phyloP scores from a whole-genome alignment of 805 yeast genomes.

The Metschnikowia santaceciliae region DNA sequence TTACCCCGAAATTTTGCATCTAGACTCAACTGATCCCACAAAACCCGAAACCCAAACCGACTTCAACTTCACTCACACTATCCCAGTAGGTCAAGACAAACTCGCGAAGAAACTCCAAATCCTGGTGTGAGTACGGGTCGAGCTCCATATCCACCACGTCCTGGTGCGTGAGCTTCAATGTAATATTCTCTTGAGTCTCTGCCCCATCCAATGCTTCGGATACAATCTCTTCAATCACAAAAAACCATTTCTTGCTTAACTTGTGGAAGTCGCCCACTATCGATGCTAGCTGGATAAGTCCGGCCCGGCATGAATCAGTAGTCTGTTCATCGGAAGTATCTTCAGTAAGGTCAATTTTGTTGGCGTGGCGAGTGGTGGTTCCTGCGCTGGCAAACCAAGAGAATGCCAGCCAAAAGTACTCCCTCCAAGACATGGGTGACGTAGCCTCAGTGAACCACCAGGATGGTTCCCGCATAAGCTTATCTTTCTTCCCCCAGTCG shows the following conservation, averaged over 20 bases:
- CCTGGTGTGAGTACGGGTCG: constrained; percentile 40
- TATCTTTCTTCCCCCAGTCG: constrained; percentile 6
- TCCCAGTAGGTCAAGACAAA: constrained; percentile 36
- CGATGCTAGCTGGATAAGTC: constrained; percentile 18
- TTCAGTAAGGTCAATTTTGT: constrained; percentile 5
- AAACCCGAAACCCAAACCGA: constrained; percentile 33
- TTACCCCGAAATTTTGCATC: not conserved
- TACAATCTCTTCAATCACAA: constrained; percentile 32
- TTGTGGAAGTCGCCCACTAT: constrained; percentile 39
- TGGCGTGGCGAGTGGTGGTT: constrained; percentile 31
- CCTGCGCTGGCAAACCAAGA: constrained; percentile 91
- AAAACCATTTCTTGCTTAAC: constrained; percentile 36
- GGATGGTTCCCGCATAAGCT: constrained; percentile 25
- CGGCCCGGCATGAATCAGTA: constrained; percentile 1
- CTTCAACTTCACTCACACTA: constrained; percentile 25
- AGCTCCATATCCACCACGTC: constrained; percentile 41
- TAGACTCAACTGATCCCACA: constrained; percentile 19
- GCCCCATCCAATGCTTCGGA: constrained; percentile 24
- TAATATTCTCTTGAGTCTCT: constrained; percentile 12
- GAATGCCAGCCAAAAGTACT: constrained; percentile 63
- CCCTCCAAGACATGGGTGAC: constrained; percentile 52
- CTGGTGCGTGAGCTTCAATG: constrained; percentile 36
- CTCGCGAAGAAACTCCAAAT: constrained; percentile 32
- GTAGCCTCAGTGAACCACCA: constrained; percentile 45
- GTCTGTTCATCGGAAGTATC: constrained; percentile 5